Base-by-base conservation (phyloP, 139 green algal species). In the Chlamydomonas applanata region DNA sequence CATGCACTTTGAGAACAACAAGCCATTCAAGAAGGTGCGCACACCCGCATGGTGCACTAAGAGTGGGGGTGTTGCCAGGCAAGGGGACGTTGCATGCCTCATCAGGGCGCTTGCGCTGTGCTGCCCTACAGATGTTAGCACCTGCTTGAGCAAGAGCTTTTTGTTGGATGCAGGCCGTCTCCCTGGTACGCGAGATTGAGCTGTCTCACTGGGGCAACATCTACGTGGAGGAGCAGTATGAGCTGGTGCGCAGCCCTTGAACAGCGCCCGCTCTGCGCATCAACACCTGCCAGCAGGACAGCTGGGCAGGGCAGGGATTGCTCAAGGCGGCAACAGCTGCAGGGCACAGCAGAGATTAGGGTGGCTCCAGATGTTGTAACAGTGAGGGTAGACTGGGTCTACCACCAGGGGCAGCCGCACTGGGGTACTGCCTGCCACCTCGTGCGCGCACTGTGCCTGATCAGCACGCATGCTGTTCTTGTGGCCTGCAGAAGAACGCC, bases 121-220 rank as follows among this genome's bases (percentile, higher is more conserved):
- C 46, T 57, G 46, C 46, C 40, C 53, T 4, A 3, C 44, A 62
- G n/a, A 75, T 19, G 13, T n/a, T n/a, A 61, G 72, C 19, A 27
- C 27, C 72, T 65, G 60, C 60, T 30, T 27, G 60, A n/a, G 60
- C 46, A 49, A 49, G 11, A 49, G 40, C 11, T 49, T 11, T 19
- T 49, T 14, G 25, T 45, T 25, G 16, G 25, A 54, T 66, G 16
- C 70, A 90, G 80, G 80, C 81, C 0, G 69, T 67, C 19, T 77
- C 74, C 1, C 65, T 93, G 53, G 86, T 88, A 33, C 83, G 89
- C 16, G 93, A 97, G 82, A 89, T 98, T 14, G 84, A 97, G 78
- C 71, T 98, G n/a, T 97, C 91, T 29, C 89, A 94, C 72, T 97
- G 93, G 94, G 93, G 93, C 64, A 96, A 93, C 75, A 89, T 97